Evolutionary conservation across 179 eudicot species (phyloP).

Genomic region (Amaranthus tricolor): DNA sequence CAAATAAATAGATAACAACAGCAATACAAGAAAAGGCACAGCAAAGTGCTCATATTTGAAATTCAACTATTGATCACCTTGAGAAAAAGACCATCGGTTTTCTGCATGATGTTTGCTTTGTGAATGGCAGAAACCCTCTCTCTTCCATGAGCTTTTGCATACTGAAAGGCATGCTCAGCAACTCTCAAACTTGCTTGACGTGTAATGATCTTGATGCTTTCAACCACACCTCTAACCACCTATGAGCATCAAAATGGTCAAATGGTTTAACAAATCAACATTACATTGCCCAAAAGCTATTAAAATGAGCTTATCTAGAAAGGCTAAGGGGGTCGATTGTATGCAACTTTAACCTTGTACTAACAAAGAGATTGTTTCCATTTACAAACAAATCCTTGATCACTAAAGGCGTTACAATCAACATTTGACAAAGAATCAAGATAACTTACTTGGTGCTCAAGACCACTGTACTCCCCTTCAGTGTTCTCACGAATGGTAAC

Average conservation of each 20-base stretch:
- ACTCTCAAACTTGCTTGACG: slow-evolving; percentile 98
- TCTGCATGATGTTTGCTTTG: slow-evolving; percentile 99
- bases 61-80: slow-evolving; percentile 47
- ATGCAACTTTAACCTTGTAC: no score
- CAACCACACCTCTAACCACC: slow-evolving; percentile 99
- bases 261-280: no score
- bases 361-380: no score
- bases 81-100: slow-evolving; percentile 96
- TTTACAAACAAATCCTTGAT: no score
- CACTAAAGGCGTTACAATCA: not conserved
- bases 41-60: not conserved
- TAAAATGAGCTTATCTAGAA: no score
- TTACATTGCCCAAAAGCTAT: no score
- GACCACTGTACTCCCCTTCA: slow-evolving; percentile 99
- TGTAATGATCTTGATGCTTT: slow-evolving; percentile 94
- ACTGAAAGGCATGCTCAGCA: slow-evolving; percentile 95
- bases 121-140: slow-evolving; percentile 93
- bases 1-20: slow-evolving; percentile 15
- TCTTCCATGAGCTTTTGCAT: slow-evolving; percentile 91
- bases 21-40: not conserved
- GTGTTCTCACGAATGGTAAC: slow-evolving; percentile 98
- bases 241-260: slow-evolving; percentile 17
- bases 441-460: slow-evolving; percentile 86
- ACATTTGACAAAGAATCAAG: not conserved
- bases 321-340: no score